Evolutionary conservation across 441 rosid species (phyloP).

Genomic region (Pelargonium citronellum): DNA sequence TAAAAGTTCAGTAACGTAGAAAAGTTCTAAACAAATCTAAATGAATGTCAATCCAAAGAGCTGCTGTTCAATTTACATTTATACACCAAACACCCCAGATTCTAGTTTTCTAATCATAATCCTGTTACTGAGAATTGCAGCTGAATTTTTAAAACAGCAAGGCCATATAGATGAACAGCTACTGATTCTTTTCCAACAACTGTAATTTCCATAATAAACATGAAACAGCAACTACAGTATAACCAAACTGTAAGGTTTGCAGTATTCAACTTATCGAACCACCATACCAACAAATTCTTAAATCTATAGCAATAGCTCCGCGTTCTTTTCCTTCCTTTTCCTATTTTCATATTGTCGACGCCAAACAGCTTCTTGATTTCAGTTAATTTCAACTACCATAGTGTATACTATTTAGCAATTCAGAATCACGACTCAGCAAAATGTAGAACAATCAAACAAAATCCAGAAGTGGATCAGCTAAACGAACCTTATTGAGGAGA

Average conservation of each 20-base stretch:
- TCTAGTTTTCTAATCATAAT: background rate
- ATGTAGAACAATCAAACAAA: background rate
- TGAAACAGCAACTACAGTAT: background rate
- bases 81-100: background rate
- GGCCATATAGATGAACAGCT: background rate
- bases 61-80: background rate
- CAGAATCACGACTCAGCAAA: background rate
- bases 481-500: conserved; percentile 75
- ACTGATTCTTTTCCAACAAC: background rate
- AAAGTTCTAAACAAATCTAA: background rate
- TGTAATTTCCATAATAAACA: background rate
- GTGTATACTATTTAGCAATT: background rate
- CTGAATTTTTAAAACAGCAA: background rate
- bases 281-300: background rate
- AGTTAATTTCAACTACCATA: background rate
- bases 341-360: background rate
- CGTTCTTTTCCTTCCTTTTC: background rate
- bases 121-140: background rate
- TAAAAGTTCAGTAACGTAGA: too few relatives aligned
- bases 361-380: background rate
- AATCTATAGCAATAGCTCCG: background rate
- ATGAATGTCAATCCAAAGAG: background rate
- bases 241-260: background rate
- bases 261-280: background rate
- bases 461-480: background rate